Base-by-base conservation (phyloP, 1,284 basidiomycete species). In the Apiotrichum siamense region DNA sequence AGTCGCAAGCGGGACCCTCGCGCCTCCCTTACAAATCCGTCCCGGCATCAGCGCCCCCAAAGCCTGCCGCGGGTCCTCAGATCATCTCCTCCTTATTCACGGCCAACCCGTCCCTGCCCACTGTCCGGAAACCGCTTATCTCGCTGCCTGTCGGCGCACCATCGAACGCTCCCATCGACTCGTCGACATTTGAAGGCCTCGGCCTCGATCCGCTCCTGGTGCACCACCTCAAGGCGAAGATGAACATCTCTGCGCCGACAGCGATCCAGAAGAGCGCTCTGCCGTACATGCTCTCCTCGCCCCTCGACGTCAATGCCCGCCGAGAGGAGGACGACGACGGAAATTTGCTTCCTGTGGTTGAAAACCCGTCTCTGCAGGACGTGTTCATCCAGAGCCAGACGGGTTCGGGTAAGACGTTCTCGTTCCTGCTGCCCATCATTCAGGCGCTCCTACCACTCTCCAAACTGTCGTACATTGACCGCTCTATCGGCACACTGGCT, bases 301-400 rank as follows among this genome's bases (percentile, higher is more conserved):
- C 70, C 2, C 58, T 69, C 7, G 65, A 69, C 75, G 77, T 12
- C 65, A 32, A 54, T 20, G 52, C 55, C 11, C 41, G 56, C 29
- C 26, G 39, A 2, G 45, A 44, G 15, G 61, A 61, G 24, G 57
- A 57, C 24, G 59, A 56, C 12, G 54, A 53, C 15, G 54, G 46
- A 17, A 36, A 33, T 12, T 26, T 45, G 0, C 37, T 45, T 9
- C 44, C 49, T 17, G 25, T 50, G 7, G 12, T 31, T 3, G 46
- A 44, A 12, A 18, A 42, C 5, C 50, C 53, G 13, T 50, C 37
- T 5, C 49, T 69, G n/a, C 79, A 87, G 50, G 96, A 98, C 72
- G 82, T 90, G 15, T 92, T 98, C 68, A 87, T 99, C 48, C 93
- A 97, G 69, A 89, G 91, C 5, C 94, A 99, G 70, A 98, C 96